Evolutionary conservation across 2,329 filamentous ascomycete genomes (phyloP), one percentile per base, ranked within the genome.

Genomic region (Fusarium subtropicale): DNA sequence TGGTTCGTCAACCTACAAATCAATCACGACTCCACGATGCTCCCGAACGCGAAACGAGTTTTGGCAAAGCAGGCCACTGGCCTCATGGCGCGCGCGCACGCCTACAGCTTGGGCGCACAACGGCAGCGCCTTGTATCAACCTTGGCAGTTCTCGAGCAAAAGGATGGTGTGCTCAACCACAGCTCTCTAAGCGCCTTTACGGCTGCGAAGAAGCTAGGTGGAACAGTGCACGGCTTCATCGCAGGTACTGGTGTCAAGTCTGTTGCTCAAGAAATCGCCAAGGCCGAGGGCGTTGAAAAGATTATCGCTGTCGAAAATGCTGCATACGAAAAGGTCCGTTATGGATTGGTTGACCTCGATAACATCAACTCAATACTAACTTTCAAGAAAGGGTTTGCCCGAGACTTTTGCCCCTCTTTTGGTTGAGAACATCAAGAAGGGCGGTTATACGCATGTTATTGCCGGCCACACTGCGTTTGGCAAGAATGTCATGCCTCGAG

Each of bases 381-480:
- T 36, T 18, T 60, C 24, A 57, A 54, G 30, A 22, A 71, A 94
- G 92, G 93, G 94, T 51, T 87, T 99, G 3, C 90, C 96, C 54
- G 96, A 99, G 83, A 97, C 93, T 84, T 98, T 88, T 77, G 96
- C 95, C n/a, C 92, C 94, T 58, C 85, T 99, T 47, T 85, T 99
- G 41, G 92, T 94, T 53, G 95, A 98, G 80, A 99, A 98, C 81
- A 95, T 98, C 81, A 97, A 97, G 84, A 96, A 96, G 79, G 94
- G 93, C 64, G 92, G 91, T 64, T 98, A 94, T 80, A 97, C 94
- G 65, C 96, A 99, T 78, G 88, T 99, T 69, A 87, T 99, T 75
- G 92, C 91, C 39, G 91, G 92, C 57, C 94, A 98, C 83, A 96
- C 94, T 26, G 94, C 96, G 1, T 99, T 99, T 81, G 96, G 96